Base-by-base conservation (phyloP, 768 basidiomycete species). In the Galerina marginata region DNA sequence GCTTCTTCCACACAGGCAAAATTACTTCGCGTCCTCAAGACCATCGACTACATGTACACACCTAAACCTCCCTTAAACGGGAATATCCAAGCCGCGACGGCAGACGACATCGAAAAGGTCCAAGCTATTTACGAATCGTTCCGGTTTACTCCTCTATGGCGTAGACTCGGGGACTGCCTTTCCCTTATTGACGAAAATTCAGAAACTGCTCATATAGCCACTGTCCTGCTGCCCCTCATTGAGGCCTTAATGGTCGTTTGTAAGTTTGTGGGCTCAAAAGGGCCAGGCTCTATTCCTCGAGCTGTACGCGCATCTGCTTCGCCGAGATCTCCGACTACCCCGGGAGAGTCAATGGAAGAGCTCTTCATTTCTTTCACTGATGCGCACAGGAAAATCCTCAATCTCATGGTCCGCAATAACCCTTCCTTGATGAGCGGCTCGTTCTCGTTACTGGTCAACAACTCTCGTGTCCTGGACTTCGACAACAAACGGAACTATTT, bases 401-500 rank as follows among this genome's bases (percentile, higher is more conserved):
- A 99, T 73, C 81, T 95, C 61, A 96, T 99, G 91, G 96, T 99
- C 33, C 91, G 97, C 63, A 98, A 96, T 74, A 99, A 99, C 71
- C 97, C 97, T 2, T 95, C 96, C 0, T 76, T 99, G 43, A 96
- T 99, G 92, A 94, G 93, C 67, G 97, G 97, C 10, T 98, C 96
- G 1, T 99, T 99, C 83, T 95, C 96, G 14, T 83, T 99, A 1
- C 81, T 99, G 63, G 92, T 99, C 47, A 89, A 96, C 76, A 99
- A 99, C 69, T 90, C 97, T 48, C 89, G 94, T 33, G 95, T 99
- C 23, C 85, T 99, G 57, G 97, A 99, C 80, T 99, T 99, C 71
- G 97, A 99, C 81, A 99, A 99, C 87, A 99, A 99, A 79, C 88
- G 97, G 38, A 96, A 96, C 70, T 96, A 94, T 77, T 95, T 95